Base-by-base conservation (phyloP, 2,329 filamentous ascomycete species). In the Talaromyces sp. region DNA sequence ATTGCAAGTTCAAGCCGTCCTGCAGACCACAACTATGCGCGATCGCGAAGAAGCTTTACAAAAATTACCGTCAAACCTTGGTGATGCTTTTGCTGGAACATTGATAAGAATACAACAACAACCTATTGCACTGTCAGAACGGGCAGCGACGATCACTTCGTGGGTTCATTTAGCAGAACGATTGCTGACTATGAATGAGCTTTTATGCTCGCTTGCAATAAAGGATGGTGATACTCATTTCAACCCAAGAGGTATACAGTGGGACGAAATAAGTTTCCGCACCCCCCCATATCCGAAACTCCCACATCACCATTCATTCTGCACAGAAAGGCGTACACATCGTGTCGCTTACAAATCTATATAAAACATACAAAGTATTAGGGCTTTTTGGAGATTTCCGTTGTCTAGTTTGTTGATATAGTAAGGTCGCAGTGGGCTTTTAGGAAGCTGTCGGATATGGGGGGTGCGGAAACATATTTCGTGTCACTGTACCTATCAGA, bases 1-100 rank as follows among this genome's bases (percentile, higher is more conserved):
- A 49, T 53, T 64, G 19, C 62, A 64, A 61, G 38, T 64, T 25
- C 62, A 43, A 27, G 54, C 36, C 38, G 62, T 64, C 54, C 62
- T 64, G 25, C 54, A 64, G 36, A 19, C 47, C 34, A 63, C 49
- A 56, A 56, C 61, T 10, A 19, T 63, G 22, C 49, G 34, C 53
- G 45, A 63, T 43, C 61, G 49, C 53, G 47, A 63, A 63, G 49
- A 63, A 45, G 34, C 47, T 63, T 34, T 63, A 10, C 53, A 56
- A 38, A 40, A 43, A 54, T 63, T 54, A 22, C 31, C 47, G 15
- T 54, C 47, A 38, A 43, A 45, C 27, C 61, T 63, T 2, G 31
- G 34, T 13, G 34, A 58, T 22, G 49, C 22, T 7, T 63, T 56
- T 11, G 31, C 34, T 58, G 51, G 53, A 63, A 62, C 59, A 36